phyloP scores from a whole-genome alignment of 148 eudicot species.

The Dianthus caryophyllus region DNA sequence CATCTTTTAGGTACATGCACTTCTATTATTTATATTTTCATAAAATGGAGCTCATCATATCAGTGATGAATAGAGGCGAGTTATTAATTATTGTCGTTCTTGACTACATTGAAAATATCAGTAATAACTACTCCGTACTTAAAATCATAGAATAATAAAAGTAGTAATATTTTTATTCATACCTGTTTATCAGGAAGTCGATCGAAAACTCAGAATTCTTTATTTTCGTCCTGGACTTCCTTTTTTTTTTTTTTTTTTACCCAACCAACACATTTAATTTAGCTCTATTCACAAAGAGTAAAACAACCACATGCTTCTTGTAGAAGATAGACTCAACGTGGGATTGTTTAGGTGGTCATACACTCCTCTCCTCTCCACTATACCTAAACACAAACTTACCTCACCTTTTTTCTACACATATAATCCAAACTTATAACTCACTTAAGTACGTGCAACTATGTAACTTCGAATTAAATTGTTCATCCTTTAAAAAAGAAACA shows the following conservation, averaged over 20 bases:
- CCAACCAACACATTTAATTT: too few species aligned
- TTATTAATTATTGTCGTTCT: too few species aligned
- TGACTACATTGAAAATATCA: too few species aligned
- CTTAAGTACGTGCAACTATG: neutral
- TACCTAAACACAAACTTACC: constrained; percentile 27
- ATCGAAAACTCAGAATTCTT: too few species aligned
- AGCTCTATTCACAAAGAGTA: neutral
- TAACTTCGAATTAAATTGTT: constrained; percentile 9
- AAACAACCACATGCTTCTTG: constrained; percentile 45
- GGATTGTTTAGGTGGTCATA: constrained; percentile 32
- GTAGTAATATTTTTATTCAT: too few species aligned
- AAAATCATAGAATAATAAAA: too few species aligned
- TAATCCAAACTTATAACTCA: constrained; percentile 27
- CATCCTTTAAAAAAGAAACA: constrained; percentile 4
- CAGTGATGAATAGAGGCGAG: too few species aligned
- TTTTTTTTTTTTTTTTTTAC: neutral
- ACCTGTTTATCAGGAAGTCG: too few species aligned
- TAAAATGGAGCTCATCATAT: too few species aligned
- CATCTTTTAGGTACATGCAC: neutral
- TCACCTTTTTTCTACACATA: constrained; percentile 25
- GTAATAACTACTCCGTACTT: too few species aligned
- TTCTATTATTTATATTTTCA: too few species aligned
- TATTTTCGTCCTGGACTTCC: too few species aligned
- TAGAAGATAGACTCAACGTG: constrained; percentile 44
- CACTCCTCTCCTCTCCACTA: constrained; percentile 27